Percentiles rank a stretch among this genome's conserved stretches.
Conservation (phyloP, 768 basidiomycete genomes). For the Jaapia argillacea region DNA sequence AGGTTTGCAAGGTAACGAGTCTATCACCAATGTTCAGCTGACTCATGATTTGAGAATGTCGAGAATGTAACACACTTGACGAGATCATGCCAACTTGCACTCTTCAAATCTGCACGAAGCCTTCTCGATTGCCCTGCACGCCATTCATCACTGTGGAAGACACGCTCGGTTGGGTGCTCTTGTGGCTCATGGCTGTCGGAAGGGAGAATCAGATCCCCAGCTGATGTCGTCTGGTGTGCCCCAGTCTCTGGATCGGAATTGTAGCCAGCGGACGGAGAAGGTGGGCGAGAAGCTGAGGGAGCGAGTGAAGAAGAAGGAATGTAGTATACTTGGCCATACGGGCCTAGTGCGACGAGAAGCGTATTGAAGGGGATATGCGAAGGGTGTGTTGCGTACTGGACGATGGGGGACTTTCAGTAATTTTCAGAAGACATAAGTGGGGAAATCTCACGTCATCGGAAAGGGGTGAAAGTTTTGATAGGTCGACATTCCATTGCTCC, state of each 20-base stretch:
- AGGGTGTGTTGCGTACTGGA: slow-evolving; percentile 28
- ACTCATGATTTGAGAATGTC: background rate
- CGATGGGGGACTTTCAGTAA: no score
- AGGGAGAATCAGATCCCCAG: no score
- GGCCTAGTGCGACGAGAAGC: slow-evolving; percentile 54
- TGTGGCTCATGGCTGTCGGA: no score
- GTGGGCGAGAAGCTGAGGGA: slow-evolving; percentile 20
- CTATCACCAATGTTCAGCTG: slow-evolving; percentile 13
- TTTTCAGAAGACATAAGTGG: no score
- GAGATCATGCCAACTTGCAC: slow-evolving; percentile 58
- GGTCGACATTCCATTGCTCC: slow-evolving; percentile 56
- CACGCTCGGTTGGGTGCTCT: no score
- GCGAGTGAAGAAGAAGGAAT: slow-evolving; percentile 29
- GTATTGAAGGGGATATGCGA: slow-evolving; percentile 63
- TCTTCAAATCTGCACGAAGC: slow-evolving; percentile 25
- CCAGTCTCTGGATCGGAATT: slow-evolving; percentile 58
- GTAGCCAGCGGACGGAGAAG: slow-evolving; percentile 55
- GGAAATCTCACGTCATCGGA: slow-evolving; percentile 59
- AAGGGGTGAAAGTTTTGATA: slow-evolving; percentile 47
- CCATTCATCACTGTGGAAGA: no score
- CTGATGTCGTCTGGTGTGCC: background rate
- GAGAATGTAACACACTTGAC: slow-evolving; percentile 42
- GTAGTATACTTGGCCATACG: slow-evolving; percentile 51
- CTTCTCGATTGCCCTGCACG: slow-evolving; percentile 4
- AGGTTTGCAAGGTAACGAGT: slow-evolving; percentile 30